A percentile compares a stretch with the other conserved stretches of the same genome.
These are phyloP conservation scores for Tirmania nivea DNA, from an alignment of 495 filamentous ascomycete genomes.

Conservation along the genomic window DNA sequence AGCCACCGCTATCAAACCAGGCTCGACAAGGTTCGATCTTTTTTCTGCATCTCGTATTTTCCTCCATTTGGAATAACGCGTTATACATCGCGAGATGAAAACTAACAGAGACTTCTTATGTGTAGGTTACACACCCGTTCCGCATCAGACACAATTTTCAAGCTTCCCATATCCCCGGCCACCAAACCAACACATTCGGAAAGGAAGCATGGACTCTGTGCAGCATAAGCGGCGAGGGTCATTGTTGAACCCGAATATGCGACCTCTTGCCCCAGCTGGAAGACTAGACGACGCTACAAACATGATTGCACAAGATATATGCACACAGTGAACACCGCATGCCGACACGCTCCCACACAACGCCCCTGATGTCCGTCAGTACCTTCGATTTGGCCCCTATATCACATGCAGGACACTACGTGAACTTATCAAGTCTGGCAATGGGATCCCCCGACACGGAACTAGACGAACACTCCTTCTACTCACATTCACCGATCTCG, in stretches of 20 bases:
- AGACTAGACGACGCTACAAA: not conserved
- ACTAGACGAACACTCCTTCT: constrained; percentile 18
- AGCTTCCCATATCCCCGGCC: not conserved
- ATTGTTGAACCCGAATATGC: not conserved
- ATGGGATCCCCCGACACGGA: constrained; percentile 12
- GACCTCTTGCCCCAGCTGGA: not conserved
- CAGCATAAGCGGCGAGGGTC: not conserved
- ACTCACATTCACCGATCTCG: constrained; percentile 22
- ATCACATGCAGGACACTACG: constrained; percentile 13
- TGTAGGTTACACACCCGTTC: too few species aligned
- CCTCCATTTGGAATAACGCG: too few species aligned
- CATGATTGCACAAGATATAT: not conserved
- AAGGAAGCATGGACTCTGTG: not conserved
- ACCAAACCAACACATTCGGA: not conserved
- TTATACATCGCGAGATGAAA: too few species aligned
- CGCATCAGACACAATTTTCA: too few species aligned
- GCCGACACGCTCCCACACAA: constrained; percentile 1
- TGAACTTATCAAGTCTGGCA: constrained; percentile 17
- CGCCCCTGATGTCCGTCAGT: constrained; percentile 11
- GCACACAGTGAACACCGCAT: not conserved
- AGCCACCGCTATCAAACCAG: not conserved
- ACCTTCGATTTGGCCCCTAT: constrained; percentile 18
- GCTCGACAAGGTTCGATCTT: too few species aligned
- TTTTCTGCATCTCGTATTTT: too few species aligned
- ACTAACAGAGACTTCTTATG: too few species aligned